Evolutionary conservation across 768 basidiomycete genomes (phyloP).

Genomic region (Lactifluus volemus): DNA sequence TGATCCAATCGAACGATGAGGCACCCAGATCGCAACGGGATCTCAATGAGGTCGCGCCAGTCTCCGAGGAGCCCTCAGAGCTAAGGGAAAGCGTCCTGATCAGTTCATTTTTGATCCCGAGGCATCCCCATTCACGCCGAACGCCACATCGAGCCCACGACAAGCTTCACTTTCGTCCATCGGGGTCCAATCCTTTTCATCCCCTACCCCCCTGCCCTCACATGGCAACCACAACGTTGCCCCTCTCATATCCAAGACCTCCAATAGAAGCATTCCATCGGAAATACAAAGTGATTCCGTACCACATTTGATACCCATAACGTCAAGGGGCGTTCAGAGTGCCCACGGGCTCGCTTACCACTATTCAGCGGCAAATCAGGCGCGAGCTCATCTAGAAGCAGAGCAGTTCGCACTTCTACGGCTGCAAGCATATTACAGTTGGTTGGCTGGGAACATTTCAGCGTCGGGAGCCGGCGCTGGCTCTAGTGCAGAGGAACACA

Average conservation of each 20-base stretch:
- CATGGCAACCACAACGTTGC: constrained; percentile 9
- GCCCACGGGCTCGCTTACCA: constrained; percentile 1
- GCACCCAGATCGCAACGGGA: background rate
- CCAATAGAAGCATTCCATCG: background rate
- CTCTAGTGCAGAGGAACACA: constrained; percentile 5
- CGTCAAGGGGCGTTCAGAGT: background rate
- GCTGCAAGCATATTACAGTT: constrained; percentile 8
- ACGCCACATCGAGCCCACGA: constrained; percentile 16
- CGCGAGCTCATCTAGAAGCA: constrained; percentile 5
- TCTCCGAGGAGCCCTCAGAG: background rate
- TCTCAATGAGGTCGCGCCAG: background rate
- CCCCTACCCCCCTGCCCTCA: constrained; percentile 9
- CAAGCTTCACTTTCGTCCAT: constrained; percentile 3
- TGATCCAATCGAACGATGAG: background rate
- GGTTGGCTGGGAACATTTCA: constrained; percentile 1
- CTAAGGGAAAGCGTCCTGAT: background rate
- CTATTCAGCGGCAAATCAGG: background rate
- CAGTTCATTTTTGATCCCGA: constrained; percentile 14
- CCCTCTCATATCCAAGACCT: background rate
- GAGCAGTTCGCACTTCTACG: constrained; percentile 6
- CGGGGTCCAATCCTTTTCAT: constrained; percentile 6
- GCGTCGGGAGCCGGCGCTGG: background rate
- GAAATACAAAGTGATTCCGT: background rate
- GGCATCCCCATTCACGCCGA: constrained; percentile 16
- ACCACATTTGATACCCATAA: background rate